phyloP scores from a whole-genome alignment of 1,139 yeast genomes.

The Blastobotrys persicus region DNA sequence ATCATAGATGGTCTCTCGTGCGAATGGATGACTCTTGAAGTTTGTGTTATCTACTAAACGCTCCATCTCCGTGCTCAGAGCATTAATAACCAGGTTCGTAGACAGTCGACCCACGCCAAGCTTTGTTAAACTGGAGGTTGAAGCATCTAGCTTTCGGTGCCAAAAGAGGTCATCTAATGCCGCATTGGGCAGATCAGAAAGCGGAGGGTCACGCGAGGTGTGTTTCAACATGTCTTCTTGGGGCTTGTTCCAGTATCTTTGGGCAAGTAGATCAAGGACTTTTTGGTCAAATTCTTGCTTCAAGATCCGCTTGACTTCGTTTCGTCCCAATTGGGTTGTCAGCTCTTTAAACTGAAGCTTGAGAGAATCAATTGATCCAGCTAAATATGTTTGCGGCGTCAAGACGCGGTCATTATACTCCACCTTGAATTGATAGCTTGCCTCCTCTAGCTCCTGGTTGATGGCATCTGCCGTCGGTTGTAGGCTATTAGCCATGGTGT shows the following conservation, averaged over 20 bases:
- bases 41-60: slow-evolving; percentile 71
- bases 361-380: slow-evolving; percentile 84
- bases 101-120: slow-evolving; percentile 91
- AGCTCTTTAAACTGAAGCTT: slow-evolving; percentile 86
- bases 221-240: slow-evolving; percentile 18
- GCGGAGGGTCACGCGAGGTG: slow-evolving; percentile 44
- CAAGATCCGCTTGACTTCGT: slow-evolving; percentile 73
- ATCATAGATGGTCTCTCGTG: slow-evolving; percentile 74
- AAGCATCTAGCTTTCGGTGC: slow-evolving; percentile 81
- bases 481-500: slow-evolving; percentile 84
- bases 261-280: slow-evolving; percentile 81
- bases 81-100: slow-evolving; percentile 76
- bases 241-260: slow-evolving; percentile 87
- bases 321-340: slow-evolving; percentile 76
- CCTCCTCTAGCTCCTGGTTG: slow-evolving; percentile 88
- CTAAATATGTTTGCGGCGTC: slow-evolving; percentile 91
- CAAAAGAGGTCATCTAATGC: slow-evolving; percentile 75
- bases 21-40: slow-evolving; percentile 78
- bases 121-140: slow-evolving; percentile 82
- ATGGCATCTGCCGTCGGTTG: slow-evolving; percentile 86
- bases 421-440: slow-evolving; percentile 89
- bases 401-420: slow-evolving; percentile 92
- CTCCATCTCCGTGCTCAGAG: slow-evolving; percentile 73
- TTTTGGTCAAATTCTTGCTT: slow-evolving; percentile 86
- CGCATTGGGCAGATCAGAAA: slow-evolving; percentile 51